Percentiles rank a stretch among this genome's conserved stretches.
Evolutionary conservation across 139 green algal genomes (phyloP).

Genomic region (Tetraselmis striata): DNA sequence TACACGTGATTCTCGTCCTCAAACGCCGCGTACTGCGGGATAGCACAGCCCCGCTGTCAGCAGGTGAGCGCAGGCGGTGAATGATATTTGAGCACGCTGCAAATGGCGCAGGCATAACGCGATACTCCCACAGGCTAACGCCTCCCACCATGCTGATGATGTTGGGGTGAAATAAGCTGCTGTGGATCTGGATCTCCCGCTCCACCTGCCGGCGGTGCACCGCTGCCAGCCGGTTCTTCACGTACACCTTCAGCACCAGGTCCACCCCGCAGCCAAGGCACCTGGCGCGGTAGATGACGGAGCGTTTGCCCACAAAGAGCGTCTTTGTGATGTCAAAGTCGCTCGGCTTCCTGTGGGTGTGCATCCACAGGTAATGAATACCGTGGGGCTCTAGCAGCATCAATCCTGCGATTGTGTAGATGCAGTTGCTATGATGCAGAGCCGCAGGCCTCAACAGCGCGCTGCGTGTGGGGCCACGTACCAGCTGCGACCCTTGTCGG

Average conservation of each 20-base stretch:
- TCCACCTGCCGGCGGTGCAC: not conserved
- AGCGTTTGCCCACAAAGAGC: not conserved
- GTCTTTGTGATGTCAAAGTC: not conserved
- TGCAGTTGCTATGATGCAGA: not conserved
- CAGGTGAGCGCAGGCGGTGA: too few species aligned
- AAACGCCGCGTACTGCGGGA: not conserved
- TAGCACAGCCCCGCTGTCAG: too few species aligned
- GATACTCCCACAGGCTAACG: too few species aligned
- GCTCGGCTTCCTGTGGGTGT: not conserved
- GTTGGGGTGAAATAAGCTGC: not conserved
- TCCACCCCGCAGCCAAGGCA: not conserved
- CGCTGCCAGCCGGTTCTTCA: not conserved
- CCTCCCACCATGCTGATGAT: not conserved
- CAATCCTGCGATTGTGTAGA: not conserved
- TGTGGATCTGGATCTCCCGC: not conserved
- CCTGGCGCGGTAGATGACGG: not conserved
- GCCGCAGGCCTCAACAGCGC: not conserved
- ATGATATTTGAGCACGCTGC: too few species aligned
- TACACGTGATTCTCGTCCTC: not conserved
- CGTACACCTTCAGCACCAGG: not conserved
- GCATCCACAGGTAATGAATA: not conserved
- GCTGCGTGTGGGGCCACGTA: not conserved
- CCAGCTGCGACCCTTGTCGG: not conserved
- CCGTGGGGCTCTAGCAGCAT: too few species aligned
- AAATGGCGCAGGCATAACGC: too few species aligned